Evolutionary conservation across 176 grass and related monocot genomes (phyloP), one percentile per base, ranked within the genome.

Genomic region (Eleusine coracana): DNA sequence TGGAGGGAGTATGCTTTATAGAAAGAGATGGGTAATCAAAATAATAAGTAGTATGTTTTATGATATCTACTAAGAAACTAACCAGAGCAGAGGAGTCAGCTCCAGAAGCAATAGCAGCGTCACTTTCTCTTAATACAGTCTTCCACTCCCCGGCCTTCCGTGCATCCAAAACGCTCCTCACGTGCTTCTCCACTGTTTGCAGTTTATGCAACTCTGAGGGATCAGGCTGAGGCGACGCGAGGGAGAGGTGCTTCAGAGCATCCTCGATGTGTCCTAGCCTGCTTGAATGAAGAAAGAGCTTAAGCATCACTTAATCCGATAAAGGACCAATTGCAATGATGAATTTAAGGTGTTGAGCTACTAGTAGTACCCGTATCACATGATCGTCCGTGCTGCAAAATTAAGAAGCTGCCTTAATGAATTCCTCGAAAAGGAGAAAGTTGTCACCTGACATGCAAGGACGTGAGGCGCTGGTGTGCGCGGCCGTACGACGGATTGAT

Each of bases 241-340:
- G 72, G 14, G 91, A 75, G 15, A 98, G 88, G 86, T 98, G 95
- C 66, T 76, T 95, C 84, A 87, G 85, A 86, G 95, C 92, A 91
- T 94, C 84, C 78, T 98, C 92, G 55, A 95, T 87, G 79, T 89
- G 86, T 71, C 95, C 95, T 76, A 95, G 83, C 88, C 95, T 98
- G 77, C 66, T 82, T 37, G 68, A 39, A 5, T 55, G 71, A 58
- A 55, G 39, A 40, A 40, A 40, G 25, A 80, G 72, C 76, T 45
- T 11, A 74, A 77, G 46, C 40, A 37, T 41, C 29, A 62, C 59
- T 42, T 74, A 21, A 73, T 66, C 29, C 10, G 40, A n/a, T 39
- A 76, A 45, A 45, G 44, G 60, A 44, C 23, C 48, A 60, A 42
- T 40, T 6, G 44, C 7, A 45, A 45, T 45, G 48, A 58, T 60